Base-by-base conservation (phyloP, 495 filamentous ascomycete species). In the Neurospora sp. region DNA sequence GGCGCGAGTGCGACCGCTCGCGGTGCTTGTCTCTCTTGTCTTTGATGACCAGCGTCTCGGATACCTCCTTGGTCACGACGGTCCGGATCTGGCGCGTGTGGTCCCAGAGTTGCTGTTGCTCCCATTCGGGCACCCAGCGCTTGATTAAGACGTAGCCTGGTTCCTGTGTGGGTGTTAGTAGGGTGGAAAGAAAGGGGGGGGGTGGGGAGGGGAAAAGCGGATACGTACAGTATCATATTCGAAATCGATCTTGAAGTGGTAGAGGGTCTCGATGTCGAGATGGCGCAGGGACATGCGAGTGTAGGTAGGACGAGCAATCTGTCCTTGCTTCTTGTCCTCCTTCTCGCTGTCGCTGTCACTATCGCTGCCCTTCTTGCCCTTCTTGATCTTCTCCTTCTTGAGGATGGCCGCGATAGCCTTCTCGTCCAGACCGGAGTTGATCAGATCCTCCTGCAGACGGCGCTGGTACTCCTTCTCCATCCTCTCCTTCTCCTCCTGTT, bases 71-170 rank as follows among this genome's bases (percentile, higher is more conserved):
- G 74, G 91, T 75, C 69, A 73, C 53, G 42, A 75, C 71, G 72
- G 75, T 85, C 40, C 91, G 88, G 73, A 92, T 74, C 69, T 87
- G 83, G 71, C 85, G 83, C 10, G 91, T 92, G 83, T 94, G 91
- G 14, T 87, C 83, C 83, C 92, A 94, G 69, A 94, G 88, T 69
- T 89, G 81, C 65, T 91, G 86, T 76, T 93, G 92, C 76, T 93
- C 87, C 74, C 89, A 86, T 79, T 93, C 89, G 48, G 86, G 85
- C 74, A 94, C 88, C 89, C 88, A 93, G 71, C 88, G 85, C 79
- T 92, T 92, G 84, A 94, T 93, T 71, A 94, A 81, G 71, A 94
- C 85, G 74, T 89, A 94, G 70, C 91, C 88, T 69, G 87, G 84
- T 74, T 94, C 91, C 83, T 87, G 76, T 79, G 82, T 38, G 18